A percentile compares a stretch with the other conserved stretches of the same genome.
Evolutionary conservation across 139 green algal species (phyloP).

Genomic region (Micractinium conductrix): DNA sequence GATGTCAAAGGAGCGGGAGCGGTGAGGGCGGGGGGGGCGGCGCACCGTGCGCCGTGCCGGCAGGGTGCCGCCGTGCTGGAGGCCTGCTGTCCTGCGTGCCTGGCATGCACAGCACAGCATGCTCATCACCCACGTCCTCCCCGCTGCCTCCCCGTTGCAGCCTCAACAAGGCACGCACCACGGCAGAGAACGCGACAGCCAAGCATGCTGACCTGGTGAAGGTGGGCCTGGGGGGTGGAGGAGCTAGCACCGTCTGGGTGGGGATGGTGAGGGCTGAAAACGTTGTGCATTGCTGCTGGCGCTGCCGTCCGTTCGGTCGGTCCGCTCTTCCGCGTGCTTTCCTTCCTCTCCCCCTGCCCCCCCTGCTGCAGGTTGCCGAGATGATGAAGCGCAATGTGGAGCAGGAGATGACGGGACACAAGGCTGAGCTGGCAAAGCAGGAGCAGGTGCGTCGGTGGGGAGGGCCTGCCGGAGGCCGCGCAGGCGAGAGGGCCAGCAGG

Average conservation of each 20-base stretch:
- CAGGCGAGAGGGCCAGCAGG: too few species aligned
- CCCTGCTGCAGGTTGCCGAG: constrained; percentile 83
- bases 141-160: constrained; percentile 47
- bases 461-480: too few species aligned
- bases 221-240: constrained; percentile 20
- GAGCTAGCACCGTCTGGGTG: neutral
- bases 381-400: constrained; percentile 88
- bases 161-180: constrained; percentile 85
- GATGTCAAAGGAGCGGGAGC: constrained; percentile 82
- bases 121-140: neutral
- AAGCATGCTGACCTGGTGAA: constrained; percentile 83
- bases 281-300: too few species aligned
- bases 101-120: neutral
- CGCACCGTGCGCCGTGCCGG: too few species aligned
- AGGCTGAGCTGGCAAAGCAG: constrained; percentile 78
- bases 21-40: neutral
- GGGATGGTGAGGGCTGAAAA: too few species aligned
- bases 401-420: constrained; percentile 86
- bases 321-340: too few species aligned
- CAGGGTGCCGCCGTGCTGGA: neutral
- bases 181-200: constrained; percentile 81
- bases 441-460: constrained; percentile 52
- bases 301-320: too few species aligned
- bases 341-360: too few species aligned
- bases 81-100: neutral